A percentile compares a stretch with the other conserved stretches of the same genome.
phyloP scores from a whole-genome alignment of 768 basidiomycete species.

The Pisolithus marmoratus region DNA sequence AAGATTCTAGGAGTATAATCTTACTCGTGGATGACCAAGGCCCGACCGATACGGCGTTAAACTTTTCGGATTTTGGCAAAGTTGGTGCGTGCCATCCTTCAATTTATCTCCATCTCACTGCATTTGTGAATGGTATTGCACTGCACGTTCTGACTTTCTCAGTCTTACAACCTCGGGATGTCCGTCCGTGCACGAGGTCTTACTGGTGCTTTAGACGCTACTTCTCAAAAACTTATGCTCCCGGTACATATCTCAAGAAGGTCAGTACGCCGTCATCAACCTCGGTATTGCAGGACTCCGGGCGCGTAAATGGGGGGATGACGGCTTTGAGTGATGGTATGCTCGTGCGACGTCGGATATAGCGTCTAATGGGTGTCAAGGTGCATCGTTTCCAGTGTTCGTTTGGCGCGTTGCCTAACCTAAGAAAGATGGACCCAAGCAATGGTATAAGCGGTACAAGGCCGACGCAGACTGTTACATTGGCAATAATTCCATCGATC shows the following conservation, averaged over 20 bases:
- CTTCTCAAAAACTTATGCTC: constrained; percentile 92
- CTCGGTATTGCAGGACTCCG: constrained; percentile 77
- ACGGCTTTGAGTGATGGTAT: constrained; percentile 87
- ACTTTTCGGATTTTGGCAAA: constrained; percentile 77
- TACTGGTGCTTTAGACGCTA: constrained; percentile 91
- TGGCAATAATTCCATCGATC: too few relatives aligned
- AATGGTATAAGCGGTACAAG: constrained; percentile 93
- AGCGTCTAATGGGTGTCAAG: constrained; percentile 92
- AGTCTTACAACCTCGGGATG: constrained; percentile 58
- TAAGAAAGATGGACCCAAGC: constrained; percentile 37
- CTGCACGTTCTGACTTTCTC: background rate
- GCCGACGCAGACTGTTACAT: too few relatives aligned
- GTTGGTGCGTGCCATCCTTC: constrained; percentile 74
- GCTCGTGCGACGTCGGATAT: constrained; percentile 56
- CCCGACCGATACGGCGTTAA: constrained; percentile 57
- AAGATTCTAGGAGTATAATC: constrained; percentile 77
- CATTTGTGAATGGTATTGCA: constrained; percentile 2
- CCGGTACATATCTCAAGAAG: constrained; percentile 68
- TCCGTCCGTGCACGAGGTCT: constrained; percentile 68
- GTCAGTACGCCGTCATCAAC: constrained; percentile 65
- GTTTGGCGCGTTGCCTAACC: background rate
- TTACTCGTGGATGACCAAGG: constrained; percentile 87
- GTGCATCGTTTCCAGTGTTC: constrained; percentile 31
- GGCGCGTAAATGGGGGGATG: constrained; percentile 56
- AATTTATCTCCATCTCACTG: too few relatives aligned